Percentiles rank a stretch among this genome's conserved stretches.
Conservation (phyloP, 257 asterid species). For the Plantago elongata region DNA sequence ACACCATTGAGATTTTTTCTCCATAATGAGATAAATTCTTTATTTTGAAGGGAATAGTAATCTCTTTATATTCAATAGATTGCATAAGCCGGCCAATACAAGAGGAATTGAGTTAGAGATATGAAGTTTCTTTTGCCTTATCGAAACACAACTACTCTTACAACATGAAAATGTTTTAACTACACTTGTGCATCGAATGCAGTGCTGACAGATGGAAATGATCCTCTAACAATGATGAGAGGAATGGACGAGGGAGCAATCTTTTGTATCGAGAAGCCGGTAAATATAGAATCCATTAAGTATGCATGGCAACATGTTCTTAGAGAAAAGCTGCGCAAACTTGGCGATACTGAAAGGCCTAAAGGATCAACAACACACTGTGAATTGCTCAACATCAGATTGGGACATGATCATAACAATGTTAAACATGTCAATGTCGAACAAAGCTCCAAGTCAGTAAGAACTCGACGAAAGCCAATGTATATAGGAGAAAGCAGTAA, state of each 20-base stretch:
- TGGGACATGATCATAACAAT: not conserved
- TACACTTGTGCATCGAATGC: too few species aligned
- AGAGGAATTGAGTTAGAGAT: too few species aligned
- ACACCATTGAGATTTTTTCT: too few species aligned
- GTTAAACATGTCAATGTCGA: not conserved
- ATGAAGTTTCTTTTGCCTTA: too few species aligned
- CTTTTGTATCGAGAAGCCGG: constrained; percentile 27
- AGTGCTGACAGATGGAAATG: constrained; percentile 33
- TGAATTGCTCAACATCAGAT: not conserved
- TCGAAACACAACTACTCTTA: too few species aligned
- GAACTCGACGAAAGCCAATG: not conserved
- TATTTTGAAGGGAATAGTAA: too few species aligned
- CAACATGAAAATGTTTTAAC: too few species aligned
- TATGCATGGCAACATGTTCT: constrained; percentile 35
- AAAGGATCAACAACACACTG: not conserved
- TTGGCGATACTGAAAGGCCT: not conserved
- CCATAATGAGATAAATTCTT: too few species aligned
- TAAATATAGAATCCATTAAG: constrained; percentile 14
- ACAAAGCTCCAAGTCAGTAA: too few species aligned
- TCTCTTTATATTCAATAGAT: too few species aligned
- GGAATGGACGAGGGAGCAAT: constrained; percentile 38
- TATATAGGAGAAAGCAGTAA: not conserved
- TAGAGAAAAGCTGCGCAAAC: constrained; percentile 14
- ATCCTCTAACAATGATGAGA: constrained; percentile 11
- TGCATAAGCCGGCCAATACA: too few species aligned